A percentile compares a stretch with the other conserved stretches of the same genome.
Conservation (phyloP, 306 rosid species). For the Abrus precatorius region DNA sequence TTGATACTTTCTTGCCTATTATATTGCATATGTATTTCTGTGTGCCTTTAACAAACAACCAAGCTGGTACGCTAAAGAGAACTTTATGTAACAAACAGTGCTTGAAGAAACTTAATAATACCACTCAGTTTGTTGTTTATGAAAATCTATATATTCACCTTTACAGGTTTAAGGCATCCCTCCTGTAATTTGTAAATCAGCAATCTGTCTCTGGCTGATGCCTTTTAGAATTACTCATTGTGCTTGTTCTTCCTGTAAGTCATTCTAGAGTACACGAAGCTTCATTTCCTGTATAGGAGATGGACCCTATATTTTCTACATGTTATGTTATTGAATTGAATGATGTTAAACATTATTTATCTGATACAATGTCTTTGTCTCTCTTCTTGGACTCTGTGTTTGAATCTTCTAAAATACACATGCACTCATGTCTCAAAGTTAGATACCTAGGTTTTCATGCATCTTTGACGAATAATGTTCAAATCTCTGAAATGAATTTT, state of each 20-base stretch:
- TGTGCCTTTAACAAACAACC: neutral
- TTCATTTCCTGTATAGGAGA: neutral
- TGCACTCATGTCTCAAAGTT: neutral
- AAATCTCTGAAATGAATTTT: slow-evolving; percentile 12
- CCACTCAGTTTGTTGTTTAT: slow-evolving; percentile 7
- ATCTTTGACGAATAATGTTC: slow-evolving; percentile 32
- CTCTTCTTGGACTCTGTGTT: neutral
- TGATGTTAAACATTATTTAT: slow-evolving; percentile 2
- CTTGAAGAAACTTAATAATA: neutral
- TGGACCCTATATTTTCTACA: neutral
- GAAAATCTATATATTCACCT: slow-evolving; percentile 3
- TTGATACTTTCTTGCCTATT: slow-evolving; percentile 11
- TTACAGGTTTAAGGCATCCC: neutral
- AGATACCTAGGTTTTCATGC: slow-evolving; percentile 5
- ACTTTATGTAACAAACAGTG: neutral
- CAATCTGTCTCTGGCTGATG: neutral
- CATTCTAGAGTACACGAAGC: neutral
- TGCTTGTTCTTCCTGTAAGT: slow-evolving; percentile 6
- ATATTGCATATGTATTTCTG: neutral
- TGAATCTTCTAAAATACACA: slow-evolving; percentile 7
- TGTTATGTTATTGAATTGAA: slow-evolving; percentile 4
- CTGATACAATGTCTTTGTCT: neutral
- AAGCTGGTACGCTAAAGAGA: neutral
- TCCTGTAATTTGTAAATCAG: neutral
- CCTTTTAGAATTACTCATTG: slow-evolving; percentile 6